Percentiles rank a stretch among this genome's conserved stretches.
Evolutionary conservation across 2,329 filamentous ascomycete genomes (phyloP).

Genomic region (Claviceps sp.): DNA sequence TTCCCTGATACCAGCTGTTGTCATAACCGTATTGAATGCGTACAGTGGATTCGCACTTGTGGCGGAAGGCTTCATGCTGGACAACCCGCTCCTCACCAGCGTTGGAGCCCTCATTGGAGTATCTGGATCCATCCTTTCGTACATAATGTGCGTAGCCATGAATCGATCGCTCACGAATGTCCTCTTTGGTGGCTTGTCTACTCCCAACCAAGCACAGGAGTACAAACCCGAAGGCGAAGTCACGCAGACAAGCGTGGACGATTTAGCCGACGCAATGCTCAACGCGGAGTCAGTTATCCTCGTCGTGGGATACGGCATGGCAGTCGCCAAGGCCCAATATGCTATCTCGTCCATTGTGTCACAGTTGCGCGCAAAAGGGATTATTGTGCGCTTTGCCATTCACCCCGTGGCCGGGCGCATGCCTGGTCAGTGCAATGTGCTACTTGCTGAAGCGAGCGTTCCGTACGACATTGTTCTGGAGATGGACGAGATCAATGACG

Average conservation of each 20-base stretch:
- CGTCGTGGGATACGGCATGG: slow-evolving; percentile 87
- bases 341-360: slow-evolving; percentile 72
- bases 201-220: slow-evolving; percentile 43
- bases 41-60: slow-evolving; percentile 86
- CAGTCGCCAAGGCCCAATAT: slow-evolving; percentile 85
- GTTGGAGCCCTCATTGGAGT: slow-evolving; percentile 81
- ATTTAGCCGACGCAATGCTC: slow-evolving; percentile 61
- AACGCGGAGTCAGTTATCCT: slow-evolving; percentile 79
- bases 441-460: slow-evolving; percentile 76
- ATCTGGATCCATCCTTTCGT: slow-evolving; percentile 77
- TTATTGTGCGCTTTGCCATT: slow-evolving; percentile 79
- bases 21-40: slow-evolving; percentile 81
- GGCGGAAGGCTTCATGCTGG: slow-evolving; percentile 82
- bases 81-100: slow-evolving; percentile 72
- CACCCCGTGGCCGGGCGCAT: slow-evolving; percentile 84
- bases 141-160: slow-evolving; percentile 83
- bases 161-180: slow-evolving; percentile 83
- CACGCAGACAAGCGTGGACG: slow-evolving; percentile 65
- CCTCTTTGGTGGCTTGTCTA: slow-evolving; percentile 59
- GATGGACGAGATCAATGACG: slow-evolving; percentile 94
- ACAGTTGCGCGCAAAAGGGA: slow-evolving; percentile 57
- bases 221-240: slow-evolving; percentile 70
- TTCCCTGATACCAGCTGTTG: slow-evolving; percentile 39
- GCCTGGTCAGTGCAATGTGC: slow-evolving; percentile 86
- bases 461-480: slow-evolving; percentile 87